phyloP scores from a whole-genome alignment of 805 yeast genomes.

The Vanderwaltozyma tropicalis region DNA sequence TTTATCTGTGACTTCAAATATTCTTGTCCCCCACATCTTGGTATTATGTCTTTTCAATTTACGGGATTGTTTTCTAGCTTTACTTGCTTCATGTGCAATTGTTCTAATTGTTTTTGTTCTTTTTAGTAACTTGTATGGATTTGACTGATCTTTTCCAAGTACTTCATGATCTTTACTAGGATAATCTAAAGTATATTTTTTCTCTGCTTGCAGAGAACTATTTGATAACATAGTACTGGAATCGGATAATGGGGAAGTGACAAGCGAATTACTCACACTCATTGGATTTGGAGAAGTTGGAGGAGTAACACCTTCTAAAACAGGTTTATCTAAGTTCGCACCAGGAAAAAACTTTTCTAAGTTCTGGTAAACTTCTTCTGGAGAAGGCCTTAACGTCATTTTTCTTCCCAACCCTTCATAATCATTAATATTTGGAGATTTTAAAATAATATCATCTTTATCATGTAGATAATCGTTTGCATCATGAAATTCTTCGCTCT shows the following conservation, averaged over 20 bases:
- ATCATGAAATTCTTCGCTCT: not conserved
- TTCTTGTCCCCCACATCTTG: conserved; percentile 95
- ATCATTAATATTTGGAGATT: conserved; percentile 2
- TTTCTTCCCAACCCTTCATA: conserved; percentile 14
- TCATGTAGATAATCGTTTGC: not conserved
- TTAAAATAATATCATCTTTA: conserved; percentile 4
- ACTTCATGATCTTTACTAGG: not conserved
- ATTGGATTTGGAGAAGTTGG: conserved; percentile 40
- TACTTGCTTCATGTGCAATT: conserved; percentile 84
- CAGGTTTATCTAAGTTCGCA: conserved; percentile 85
- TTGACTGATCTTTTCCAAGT: not conserved
- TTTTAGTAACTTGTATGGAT: conserved; percentile 27
- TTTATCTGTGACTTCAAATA: conserved; percentile 77
- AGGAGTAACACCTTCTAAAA: conserved; percentile 59
- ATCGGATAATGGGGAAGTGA: too few species aligned
- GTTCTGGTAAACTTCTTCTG: conserved; percentile 86
- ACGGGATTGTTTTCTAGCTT: conserved; percentile 37
- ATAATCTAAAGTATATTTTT: not conserved
- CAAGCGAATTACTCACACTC: not conserved
- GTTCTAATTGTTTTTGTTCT: conserved; percentile 87
- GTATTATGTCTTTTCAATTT: conserved; percentile 66
- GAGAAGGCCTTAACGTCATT: conserved; percentile 85
- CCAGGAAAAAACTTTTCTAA: conserved; percentile 87
- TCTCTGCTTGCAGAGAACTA: not conserved
- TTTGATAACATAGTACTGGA: not conserved